Evolutionary conservation across 768 basidiomycete genomes (phyloP).

Genomic region (Russula ochroleuca): DNA sequence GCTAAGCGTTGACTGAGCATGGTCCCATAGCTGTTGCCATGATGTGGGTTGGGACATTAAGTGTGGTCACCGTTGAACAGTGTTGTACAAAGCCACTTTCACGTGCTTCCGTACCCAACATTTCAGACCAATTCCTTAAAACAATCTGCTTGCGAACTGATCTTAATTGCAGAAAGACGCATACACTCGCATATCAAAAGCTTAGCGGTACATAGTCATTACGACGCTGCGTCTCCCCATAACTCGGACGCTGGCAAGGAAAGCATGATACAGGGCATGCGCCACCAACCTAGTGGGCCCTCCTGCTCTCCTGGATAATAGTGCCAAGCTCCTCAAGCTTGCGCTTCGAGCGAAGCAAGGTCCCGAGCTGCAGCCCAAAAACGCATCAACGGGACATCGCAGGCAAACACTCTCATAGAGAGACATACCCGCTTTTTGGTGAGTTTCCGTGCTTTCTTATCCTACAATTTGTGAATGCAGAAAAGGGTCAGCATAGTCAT

Average conservation of each 20-base stretch:
- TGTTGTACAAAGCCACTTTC: not conserved
- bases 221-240: not conserved
- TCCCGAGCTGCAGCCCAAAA: constrained; percentile 66
- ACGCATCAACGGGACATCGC: constrained; percentile 17
- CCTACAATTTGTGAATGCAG: constrained; percentile 43
- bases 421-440: constrained; percentile 97
- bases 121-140: not conserved
- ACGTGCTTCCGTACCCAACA: not conserved
- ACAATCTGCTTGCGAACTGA: not conserved
- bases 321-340: constrained; percentile 94
- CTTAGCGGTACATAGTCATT: constrained; percentile 22
- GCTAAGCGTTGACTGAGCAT: constrained; percentile 51
- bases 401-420: not conserved
- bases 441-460: constrained; percentile 99
- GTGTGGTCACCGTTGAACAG: not conserved
- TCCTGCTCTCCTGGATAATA: constrained; percentile 91
- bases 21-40: constrained; percentile 65
- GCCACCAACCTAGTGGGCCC: constrained; percentile 45
- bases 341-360: constrained; percentile 96
- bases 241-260: not conserved
- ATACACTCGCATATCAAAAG: constrained; percentile 22
- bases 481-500: not conserved
- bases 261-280: constrained; percentile 2
- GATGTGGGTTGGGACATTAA: constrained; percentile 20
- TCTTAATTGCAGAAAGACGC: constrained; percentile 7